Evolutionary conservation across 1,139 yeast genomes (phyloP).

Genomic region (Yamadazyma diospyri): DNA sequence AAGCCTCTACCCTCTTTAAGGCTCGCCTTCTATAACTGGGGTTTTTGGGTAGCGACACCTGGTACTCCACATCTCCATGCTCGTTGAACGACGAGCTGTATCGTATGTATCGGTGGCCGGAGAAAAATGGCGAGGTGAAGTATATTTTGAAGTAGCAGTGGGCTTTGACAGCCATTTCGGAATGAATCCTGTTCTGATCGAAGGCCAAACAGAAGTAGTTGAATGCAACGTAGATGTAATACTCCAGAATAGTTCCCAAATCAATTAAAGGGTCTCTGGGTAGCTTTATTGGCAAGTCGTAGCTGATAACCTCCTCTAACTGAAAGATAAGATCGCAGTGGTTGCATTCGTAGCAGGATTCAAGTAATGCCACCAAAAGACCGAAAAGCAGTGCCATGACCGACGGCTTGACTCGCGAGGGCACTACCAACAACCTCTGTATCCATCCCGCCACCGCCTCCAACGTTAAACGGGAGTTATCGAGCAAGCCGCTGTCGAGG

Average conservation of each 20-base stretch:
- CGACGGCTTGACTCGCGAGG: neutral
- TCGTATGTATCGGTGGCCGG: neutral
- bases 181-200: slow-evolving; percentile 5
- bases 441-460: slow-evolving; percentile 1
- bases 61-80: neutral
- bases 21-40: neutral
- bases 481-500: slow-evolving; percentile 5
- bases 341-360: slow-evolving; percentile 6
- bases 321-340: slow-evolving; percentile 1
- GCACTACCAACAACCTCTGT: slow-evolving; percentile 1
- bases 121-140: slow-evolving; percentile 10
- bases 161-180: slow-evolving; percentile 19
- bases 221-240: slow-evolving; percentile 30
- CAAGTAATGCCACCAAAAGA: slow-evolving; percentile 2
- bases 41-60: slow-evolving; percentile 5
- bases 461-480: slow-evolving; percentile 6
- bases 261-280: slow-evolving; percentile 16
- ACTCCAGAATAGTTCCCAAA: slow-evolving; percentile 22
- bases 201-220: slow-evolving; percentile 24
- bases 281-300: slow-evolving; percentile 21
- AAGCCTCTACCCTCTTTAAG: slow-evolving; percentile 31
- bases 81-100: neutral
- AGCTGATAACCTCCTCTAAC: slow-evolving; percentile 9
- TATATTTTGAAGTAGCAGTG: slow-evolving; percentile 23
- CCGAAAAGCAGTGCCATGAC: neutral